Percentiles rank a stretch among this genome's conserved stretches.
phyloP scores from a whole-genome alignment of 2,329 filamentous ascomycete species.

The Cladophialophora immunda region DNA sequence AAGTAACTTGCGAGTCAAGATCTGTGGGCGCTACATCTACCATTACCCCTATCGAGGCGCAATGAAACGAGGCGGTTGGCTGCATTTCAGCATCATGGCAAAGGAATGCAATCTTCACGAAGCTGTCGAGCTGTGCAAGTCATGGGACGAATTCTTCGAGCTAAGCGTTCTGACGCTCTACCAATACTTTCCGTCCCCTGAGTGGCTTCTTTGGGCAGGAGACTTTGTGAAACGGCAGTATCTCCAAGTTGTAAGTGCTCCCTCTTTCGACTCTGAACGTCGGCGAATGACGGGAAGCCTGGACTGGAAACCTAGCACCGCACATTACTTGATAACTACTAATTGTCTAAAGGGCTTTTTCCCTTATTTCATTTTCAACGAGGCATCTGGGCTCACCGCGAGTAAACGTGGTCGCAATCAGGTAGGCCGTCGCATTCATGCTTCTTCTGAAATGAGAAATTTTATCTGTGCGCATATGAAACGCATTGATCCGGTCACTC shows the following conservation, averaged over 20 bases:
- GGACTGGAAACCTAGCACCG: too few relatives aligned
- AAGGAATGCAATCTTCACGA: conserved; percentile 58
- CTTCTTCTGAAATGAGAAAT: conserved; percentile 49
- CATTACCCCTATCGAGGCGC: conserved; percentile 60
- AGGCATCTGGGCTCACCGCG: not conserved
- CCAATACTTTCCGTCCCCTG: conserved; percentile 57
- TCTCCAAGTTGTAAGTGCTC: conserved; percentile 6
- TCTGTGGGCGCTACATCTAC: conserved; percentile 61
- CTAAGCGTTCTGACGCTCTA: conserved; percentile 56
- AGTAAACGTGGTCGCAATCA: not conserved
- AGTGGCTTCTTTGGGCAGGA: conserved; percentile 49
- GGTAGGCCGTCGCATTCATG: conserved; percentile 9
- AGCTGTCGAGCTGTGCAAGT: conserved; percentile 58
- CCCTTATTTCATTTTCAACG: not conserved
- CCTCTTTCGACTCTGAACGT: not conserved
- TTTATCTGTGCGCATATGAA: conserved; percentile 55
- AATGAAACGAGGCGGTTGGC: conserved; percentile 59
- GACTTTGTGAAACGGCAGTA: conserved; percentile 6
- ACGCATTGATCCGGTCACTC: conserved; percentile 51
- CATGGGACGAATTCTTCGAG: conserved; percentile 62
- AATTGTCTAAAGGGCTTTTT: not conserved
- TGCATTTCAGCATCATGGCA: conserved; percentile 61
- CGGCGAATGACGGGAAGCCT: too few relatives aligned
- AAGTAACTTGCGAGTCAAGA: conserved; percentile 53
- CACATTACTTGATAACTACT: too few relatives aligned